Percentiles rank a stretch among this genome's conserved stretches.
Conservation (phyloP, 768 basidiomycete genomes). For the Coprinellus micaceus region DNA sequence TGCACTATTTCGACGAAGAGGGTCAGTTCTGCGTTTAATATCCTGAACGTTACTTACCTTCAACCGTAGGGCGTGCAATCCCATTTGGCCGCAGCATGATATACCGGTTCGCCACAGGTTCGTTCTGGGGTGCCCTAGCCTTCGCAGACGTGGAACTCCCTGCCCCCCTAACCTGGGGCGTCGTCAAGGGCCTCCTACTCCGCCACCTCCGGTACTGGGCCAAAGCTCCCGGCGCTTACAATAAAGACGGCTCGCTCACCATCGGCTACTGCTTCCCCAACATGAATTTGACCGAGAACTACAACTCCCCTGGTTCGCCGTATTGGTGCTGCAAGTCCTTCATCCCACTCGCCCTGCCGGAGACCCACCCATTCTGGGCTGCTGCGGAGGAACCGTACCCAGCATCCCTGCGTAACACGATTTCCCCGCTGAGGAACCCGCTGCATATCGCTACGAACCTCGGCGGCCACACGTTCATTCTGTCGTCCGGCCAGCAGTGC, state of each 20-base stretch:
- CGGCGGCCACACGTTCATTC: constrained; percentile 63
- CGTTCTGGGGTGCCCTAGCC: constrained; percentile 73
- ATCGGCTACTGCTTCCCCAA: constrained; percentile 71
- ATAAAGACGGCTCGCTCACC: constrained; percentile 64
- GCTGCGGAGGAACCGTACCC: constrained; percentile 67
- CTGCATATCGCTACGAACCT: constrained; percentile 64
- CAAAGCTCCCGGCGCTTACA: constrained; percentile 56
- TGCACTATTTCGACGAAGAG: constrained; percentile 73
- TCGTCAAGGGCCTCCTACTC: constrained; percentile 67
- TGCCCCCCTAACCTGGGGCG: constrained; percentile 70
- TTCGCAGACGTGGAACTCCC: constrained; percentile 68
- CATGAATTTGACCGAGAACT: constrained; percentile 74
- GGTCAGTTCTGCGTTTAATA: constrained; percentile 34
- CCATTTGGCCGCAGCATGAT: constrained; percentile 75
- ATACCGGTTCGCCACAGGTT: constrained; percentile 79
- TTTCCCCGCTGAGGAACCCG: constrained; percentile 55
- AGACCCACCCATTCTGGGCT: constrained; percentile 70
- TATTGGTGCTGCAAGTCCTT: constrained; percentile 85
- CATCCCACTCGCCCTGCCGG: constrained; percentile 58
- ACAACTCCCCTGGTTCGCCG: constrained; percentile 74
- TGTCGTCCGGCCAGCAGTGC: constrained; percentile 76
- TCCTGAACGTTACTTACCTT: not conserved
- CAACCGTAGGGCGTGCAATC: constrained; percentile 56
- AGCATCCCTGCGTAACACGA: constrained; percentile 37
- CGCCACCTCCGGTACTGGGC: constrained; percentile 74